Evolutionary conservation across 2,329 filamentous ascomycete species (phyloP).

Genomic region (Orbilia blumenaviensis): DNA sequence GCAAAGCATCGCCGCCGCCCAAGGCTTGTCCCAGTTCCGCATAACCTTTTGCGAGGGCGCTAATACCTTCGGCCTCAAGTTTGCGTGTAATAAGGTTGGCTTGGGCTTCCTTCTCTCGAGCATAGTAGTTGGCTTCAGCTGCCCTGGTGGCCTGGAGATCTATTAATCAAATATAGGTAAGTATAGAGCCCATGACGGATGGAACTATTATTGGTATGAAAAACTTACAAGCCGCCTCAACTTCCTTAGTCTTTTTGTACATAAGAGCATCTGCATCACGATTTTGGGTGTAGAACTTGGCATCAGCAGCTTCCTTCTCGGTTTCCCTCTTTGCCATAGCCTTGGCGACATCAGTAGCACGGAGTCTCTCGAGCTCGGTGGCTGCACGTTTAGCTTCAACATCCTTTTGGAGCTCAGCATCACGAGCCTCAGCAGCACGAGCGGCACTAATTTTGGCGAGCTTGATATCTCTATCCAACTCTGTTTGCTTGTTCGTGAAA

Average conservation of each 20-base stretch:
- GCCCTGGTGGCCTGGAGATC: slow-evolving; percentile 48
- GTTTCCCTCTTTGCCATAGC: slow-evolving; percentile 75
- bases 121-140: slow-evolving; percentile 61
- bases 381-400: slow-evolving; percentile 80
- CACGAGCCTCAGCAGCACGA: slow-evolving; percentile 76
- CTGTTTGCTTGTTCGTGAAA: slow-evolving; percentile 76
- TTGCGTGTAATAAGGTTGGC: slow-evolving; percentile 70
- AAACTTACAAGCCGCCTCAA: slow-evolving; percentile 59
- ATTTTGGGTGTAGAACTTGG: slow-evolving; percentile 62
- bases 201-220: neutral
- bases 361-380: slow-evolving; percentile 81
- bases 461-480: slow-evolving; percentile 76
- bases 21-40: slow-evolving; percentile 75
- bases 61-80: slow-evolving; percentile 79
- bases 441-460: slow-evolving; percentile 78
- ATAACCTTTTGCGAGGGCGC: slow-evolving; percentile 83
- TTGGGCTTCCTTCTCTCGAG: slow-evolving; percentile 67
- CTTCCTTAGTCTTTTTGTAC: slow-evolving; percentile 62
- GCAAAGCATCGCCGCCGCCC: slow-evolving; percentile 78
- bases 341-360: slow-evolving; percentile 77
- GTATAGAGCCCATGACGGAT: neutral
- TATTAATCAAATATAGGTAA: slow-evolving; percentile 9
- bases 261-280: slow-evolving; percentile 54
- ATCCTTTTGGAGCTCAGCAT: slow-evolving; percentile 80
- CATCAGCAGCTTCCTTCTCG: slow-evolving; percentile 74